Evolutionary conservation across 2,329 filamentous ascomycete genomes (phyloP).

Genomic region (Pochonia chlamydosporia): DNA sequence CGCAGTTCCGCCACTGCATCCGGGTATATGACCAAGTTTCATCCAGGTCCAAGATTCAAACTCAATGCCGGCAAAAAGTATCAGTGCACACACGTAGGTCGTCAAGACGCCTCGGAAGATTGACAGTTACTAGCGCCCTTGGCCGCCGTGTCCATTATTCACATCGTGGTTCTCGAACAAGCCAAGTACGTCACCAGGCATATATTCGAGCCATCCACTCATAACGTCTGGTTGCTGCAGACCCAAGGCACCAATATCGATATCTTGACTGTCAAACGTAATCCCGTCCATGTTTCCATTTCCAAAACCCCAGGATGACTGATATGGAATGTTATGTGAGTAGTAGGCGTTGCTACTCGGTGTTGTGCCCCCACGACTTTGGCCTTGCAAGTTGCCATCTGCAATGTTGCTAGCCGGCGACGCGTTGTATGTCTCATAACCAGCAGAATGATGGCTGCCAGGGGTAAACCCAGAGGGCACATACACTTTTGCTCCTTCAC

Average conservation of each 20-base stretch:
- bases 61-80: too few relatives aligned
- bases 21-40: not conserved
- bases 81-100: too few relatives aligned
- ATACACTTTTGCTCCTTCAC: constrained; percentile 29
- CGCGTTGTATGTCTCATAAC: constrained; percentile 36
- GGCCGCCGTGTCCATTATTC: constrained; percentile 14
- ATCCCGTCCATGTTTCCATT: constrained; percentile 44
- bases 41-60: too few relatives aligned
- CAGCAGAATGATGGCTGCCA: constrained; percentile 33
- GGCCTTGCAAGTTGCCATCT: constrained; percentile 17
- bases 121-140: not conserved
- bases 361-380: not conserved
- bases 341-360: constrained; percentile 18
- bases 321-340: constrained; percentile 20
- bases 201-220: constrained; percentile 66
- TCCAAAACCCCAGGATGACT: constrained; percentile 23
- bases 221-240: constrained; percentile 56
- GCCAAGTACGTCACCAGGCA: constrained; percentile 60
- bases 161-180: constrained; percentile 40
- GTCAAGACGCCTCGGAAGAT: too few relatives aligned
- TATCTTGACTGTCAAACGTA: constrained; percentile 71
- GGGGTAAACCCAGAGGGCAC: constrained; percentile 31
- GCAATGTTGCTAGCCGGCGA: constrained; percentile 37
- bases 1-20: not conserved
- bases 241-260: constrained; percentile 65